Conservation (phyloP, 1,284 basidiomycete genomes). For the Somion occarium region DNA sequence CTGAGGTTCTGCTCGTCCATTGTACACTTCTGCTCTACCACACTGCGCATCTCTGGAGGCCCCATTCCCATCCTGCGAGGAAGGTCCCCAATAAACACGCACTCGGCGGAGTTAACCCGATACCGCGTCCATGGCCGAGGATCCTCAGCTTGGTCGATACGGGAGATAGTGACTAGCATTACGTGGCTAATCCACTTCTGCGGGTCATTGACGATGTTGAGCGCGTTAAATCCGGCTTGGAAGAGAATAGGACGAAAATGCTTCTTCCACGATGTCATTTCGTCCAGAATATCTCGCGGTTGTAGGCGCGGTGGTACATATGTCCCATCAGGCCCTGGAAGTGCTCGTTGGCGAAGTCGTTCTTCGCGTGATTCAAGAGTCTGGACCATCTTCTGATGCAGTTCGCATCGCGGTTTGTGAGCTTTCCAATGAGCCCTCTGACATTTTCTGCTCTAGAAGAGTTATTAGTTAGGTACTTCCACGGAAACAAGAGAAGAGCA, state of each 20-base stretch:
- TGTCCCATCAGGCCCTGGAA: not conserved
- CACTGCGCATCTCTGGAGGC: not conserved
- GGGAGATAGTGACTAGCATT: not conserved
- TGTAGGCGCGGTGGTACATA: not conserved
- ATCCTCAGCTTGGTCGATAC: not conserved
- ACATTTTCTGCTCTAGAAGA: conserved; percentile 9
- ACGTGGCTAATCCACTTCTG: not conserved
- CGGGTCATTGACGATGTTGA: not conserved
- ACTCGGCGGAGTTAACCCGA: not conserved
- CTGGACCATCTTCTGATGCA: not conserved
- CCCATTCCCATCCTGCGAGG: not conserved
- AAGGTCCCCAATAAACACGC: not conserved
- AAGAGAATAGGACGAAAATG: not conserved
- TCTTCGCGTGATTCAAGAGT: not conserved
- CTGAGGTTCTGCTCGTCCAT: not conserved
- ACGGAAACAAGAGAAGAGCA: not conserved
- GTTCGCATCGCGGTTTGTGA: conserved; percentile 11
- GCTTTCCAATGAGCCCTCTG: conserved; percentile 12
- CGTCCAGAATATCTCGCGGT: not conserved
- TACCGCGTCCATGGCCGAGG: not conserved
- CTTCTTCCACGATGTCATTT: not conserved
- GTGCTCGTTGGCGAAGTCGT: not conserved
- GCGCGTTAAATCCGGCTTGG: not conserved
- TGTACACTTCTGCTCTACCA: not conserved
- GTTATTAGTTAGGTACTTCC: not conserved